Base-by-base conservation (phyloP, 352 stramenopile genomes). In the Peronosclerospora sorghi region DNA sequence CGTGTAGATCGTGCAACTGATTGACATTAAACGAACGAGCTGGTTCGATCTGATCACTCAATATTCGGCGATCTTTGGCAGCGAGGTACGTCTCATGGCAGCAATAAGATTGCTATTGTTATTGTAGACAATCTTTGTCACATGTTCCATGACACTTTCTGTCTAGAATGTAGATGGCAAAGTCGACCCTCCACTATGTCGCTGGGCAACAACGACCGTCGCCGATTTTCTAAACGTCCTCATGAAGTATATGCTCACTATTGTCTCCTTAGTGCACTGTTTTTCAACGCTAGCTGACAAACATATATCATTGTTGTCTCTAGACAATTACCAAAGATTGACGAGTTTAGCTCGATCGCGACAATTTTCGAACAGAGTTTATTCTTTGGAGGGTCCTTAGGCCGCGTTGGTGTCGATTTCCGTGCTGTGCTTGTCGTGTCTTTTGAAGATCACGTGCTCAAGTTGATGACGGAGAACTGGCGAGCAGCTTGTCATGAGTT, bases 31-130 rank as follows among this genome's bases (percentile, higher is more conserved):
- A 54, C 66, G 83, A 21, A 85, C 83, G 35, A 92, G 78, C 54
- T 93, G 80, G 83, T 94, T 95, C 44, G 81, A 95, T 35, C 78
- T 91, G 63, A 86, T 95, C 40, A 95, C 81, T 6, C 83, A 95
- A 46, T 95, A 93, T 56, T 91, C 78, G 34, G 83, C 83, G 7
- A 95, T 95, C 45, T 95, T 95, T 37, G 80, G 80, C 13, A 86
- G 66, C 40, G 69, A 87, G 54, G 73, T 83, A 48, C 19, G 42
- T 39, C 19, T 26, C 17, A 17, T 17, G 10, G 14, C 17, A 8
- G 17, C 4, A 8, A 14, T 13, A 23, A 0, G 18, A 15, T 0
- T 29, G 17, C 10, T 10, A 17, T 19, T 35, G n/a, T 7, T 8
- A 32, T 41, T 15, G 8, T 20, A 14, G 19, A 43, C n/a, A 2